Percentiles rank a stretch among this genome's conserved stretches.
phyloP scores from a whole-genome alignment of 1,139 yeast species.

The Blastobotrys buckinghamii region DNA sequence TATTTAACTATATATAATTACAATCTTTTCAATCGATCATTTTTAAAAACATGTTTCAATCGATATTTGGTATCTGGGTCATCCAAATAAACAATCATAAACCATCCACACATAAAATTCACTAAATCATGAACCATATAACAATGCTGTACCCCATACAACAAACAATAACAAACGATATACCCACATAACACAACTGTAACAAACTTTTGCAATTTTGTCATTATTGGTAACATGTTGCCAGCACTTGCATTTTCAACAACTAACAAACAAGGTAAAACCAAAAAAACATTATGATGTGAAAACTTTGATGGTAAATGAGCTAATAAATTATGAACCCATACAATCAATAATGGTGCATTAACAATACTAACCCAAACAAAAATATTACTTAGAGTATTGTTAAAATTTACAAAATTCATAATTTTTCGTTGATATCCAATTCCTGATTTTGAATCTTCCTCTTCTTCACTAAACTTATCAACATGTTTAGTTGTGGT shows the following conservation, averaged over 20 bases:
- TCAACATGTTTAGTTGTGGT: not conserved
- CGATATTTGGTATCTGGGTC: constrained; percentile 12
- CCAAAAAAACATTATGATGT: constrained; percentile 27
- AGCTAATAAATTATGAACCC: constrained; percentile 32
- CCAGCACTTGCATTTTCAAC: constrained; percentile 21
- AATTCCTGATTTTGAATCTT: not conserved
- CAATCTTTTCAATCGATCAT: not conserved
- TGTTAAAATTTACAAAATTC: constrained; percentile 17
- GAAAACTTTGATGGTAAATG: constrained; percentile 21
- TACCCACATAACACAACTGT: constrained; percentile 23
- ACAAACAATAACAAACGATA: constrained; percentile 24
- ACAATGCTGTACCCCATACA: constrained; percentile 32
- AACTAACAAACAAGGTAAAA: constrained; percentile 27
- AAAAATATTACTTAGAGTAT: constrained; percentile 24
- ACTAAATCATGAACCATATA: constrained; percentile 34
- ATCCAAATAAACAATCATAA: constrained; percentile 20
- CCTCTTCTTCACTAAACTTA: not conserved
- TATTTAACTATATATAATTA: not conserved
- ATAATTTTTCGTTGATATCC: constrained; percentile 1
- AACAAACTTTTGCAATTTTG: constrained; percentile 14
- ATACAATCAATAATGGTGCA: constrained; percentile 33
- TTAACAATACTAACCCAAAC: constrained; percentile 32
- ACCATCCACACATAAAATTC: constrained; percentile 27
- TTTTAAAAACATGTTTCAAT: not conserved
- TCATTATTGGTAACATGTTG: constrained; percentile 19